Evolutionary conservation across 1,284 basidiomycete genomes (phyloP), one percentile per base, ranked within the genome.

Genomic region (Cutaneotrichosporon cutaneum): DNA sequence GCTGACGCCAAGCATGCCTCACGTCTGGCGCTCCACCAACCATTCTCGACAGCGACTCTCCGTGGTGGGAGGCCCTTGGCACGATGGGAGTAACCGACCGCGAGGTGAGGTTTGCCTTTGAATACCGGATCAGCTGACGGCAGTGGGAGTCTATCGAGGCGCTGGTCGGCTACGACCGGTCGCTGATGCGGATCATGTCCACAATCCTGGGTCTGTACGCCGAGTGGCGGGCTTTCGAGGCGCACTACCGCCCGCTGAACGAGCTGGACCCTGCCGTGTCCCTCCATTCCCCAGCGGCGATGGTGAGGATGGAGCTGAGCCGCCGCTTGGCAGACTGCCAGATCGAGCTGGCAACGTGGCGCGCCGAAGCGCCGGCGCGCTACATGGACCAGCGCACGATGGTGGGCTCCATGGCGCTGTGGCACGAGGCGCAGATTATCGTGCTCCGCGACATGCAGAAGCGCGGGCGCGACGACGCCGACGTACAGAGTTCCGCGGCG

Each of bases 401-500:
- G 54, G 68, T 70, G 30, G 75, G 75, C 3, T 66, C 62, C 24
- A 59, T 75, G 64, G 70, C 74, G 22, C 60, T 71, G 8, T 75
- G 72, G 74, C 68, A 76, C 58, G 68, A 64, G 2, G 63, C 70
- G n/a, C 66, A 70, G 44, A 70, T 77, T 44, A 53, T 77, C 16
- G 53, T 74, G 10, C 56, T 66, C 42, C 64, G 69, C 33, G 71
- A 74, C 59, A 63, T 73, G 59, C 60, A 69, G 53, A 67, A 65
- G 21, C 64, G 64, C 8, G 47, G 45, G 1, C 58, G 70, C 26
- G 57, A 63, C 18, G 70, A 74, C 48, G 59, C 59, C 4, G 66
- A 64, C 26, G 68, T 75, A 4, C 74, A 75, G 58, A 45, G 55
- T 26, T 64, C 65, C 22, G 76, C 72, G 1, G 56, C 59, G 53